Percentiles rank a stretch among this genome's conserved stretches.
These are phyloP conservation scores for Candida xiaguanensis DNA, from an alignment of 805 yeast species.

Conservation along the genomic window DNA sequence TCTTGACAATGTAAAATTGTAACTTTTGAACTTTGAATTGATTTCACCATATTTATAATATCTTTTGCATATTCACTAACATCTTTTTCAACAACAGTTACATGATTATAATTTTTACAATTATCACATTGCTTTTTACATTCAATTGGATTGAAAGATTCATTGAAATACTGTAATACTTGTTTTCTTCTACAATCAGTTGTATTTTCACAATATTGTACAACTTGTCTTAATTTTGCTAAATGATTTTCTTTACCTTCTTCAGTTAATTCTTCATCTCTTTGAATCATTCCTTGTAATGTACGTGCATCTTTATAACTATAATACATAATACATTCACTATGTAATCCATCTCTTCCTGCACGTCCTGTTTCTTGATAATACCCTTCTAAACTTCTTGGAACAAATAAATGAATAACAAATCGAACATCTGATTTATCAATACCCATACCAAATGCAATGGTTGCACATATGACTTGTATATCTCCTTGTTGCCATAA, in stretches of 20 bases:
- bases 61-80: conserved; percentile 61
- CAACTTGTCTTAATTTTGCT: conserved; percentile 73
- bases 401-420: conserved; percentile 84
- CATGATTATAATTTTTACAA: conserved; percentile 46
- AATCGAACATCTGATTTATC: conserved; percentile 94
- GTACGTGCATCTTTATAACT: conserved; percentile 75
- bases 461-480: conserved; percentile 90
- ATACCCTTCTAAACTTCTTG: conserved; percentile 90
- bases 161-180: conserved; percentile 88
- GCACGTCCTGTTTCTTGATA: conserved; percentile 99
- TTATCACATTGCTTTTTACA: conserved; percentile 84
- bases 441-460: conserved; percentile 99
- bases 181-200: conserved; percentile 89
- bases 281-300: conserved; percentile 70
- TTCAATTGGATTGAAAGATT: conserved; percentile 59
- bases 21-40: conserved; percentile 55
- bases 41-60: conserved; percentile 56
- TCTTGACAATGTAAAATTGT: conserved; percentile 83
- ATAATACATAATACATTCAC: conserved; percentile 82
- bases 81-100: conserved; percentile 54
- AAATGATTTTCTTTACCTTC: conserved; percentile 72
- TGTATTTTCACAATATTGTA: conserved; percentile 86
- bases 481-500: conserved; percentile 74
- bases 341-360: conserved; percentile 86
- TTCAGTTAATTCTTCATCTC: conserved; percentile 64